Evolutionary conservation across 495 filamentous ascomycete species (phyloP).

Genomic region (Schizothecium vesticola): DNA sequence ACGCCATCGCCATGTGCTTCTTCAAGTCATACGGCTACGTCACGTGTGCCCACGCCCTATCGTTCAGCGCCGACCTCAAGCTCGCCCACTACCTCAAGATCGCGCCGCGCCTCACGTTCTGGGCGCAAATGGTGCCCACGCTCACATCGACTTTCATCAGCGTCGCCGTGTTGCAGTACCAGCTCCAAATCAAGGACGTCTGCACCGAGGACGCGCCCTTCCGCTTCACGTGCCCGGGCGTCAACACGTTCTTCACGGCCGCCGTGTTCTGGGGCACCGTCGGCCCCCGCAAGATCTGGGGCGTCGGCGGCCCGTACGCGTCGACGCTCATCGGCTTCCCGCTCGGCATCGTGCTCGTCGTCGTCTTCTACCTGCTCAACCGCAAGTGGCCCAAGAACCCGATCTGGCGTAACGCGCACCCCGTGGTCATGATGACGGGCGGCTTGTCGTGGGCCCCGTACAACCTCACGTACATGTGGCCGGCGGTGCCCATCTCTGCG

Average conservation of each 20-base stretch:
- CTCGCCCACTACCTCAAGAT: conserved; percentile 44
- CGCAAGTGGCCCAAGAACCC: conserved; percentile 26
- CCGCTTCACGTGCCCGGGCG: conserved; percentile 36
- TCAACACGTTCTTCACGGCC: conserved; percentile 43
- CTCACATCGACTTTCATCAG: conserved; percentile 37
- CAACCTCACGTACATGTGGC: conserved; percentile 36
- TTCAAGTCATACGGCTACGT: conserved; percentile 43
- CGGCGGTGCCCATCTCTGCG: conserved; percentile 34
- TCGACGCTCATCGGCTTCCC: conserved; percentile 36
- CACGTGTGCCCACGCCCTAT: conserved; percentile 36
- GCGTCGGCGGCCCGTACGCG: conserved; percentile 33
- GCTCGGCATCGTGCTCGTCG: conserved; percentile 29
- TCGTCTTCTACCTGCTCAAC: conserved; percentile 28
- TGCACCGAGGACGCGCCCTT: conserved; percentile 38
- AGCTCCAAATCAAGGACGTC: conserved; percentile 33
- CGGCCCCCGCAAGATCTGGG: conserved; percentile 40
- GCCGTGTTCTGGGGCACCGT: conserved; percentile 43
- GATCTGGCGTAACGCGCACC: conserved; percentile 35
- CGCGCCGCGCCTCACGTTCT: conserved; percentile 37
- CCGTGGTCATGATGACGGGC: conserved; percentile 36
- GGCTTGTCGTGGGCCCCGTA: conserved; percentile 33
- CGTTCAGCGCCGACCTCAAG: conserved; percentile 39
- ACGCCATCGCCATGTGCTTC: conserved; percentile 41
- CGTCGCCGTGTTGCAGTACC: conserved; percentile 38
- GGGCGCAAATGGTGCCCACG: conserved; percentile 40